Evolutionary conservation across 495 filamentous ascomycete species (phyloP), one percentile per base, ranked within the genome.

Genomic region (Xylaria palmicola): DNA sequence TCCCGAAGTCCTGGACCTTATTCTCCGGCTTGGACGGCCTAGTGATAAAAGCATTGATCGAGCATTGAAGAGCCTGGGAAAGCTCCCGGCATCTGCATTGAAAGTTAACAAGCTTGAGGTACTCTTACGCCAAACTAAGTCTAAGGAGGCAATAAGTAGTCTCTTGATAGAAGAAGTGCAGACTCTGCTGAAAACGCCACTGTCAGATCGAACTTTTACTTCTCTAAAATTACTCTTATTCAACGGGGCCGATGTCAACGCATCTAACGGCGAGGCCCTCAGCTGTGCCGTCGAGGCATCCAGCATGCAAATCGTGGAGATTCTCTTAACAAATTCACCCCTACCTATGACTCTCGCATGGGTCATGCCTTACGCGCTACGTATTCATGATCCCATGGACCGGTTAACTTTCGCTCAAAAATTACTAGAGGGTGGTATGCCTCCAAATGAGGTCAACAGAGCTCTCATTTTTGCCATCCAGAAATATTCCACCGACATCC

Each of bases 241-340:
- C 19, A 70, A 72, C 5, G 78, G 78, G 8, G 79, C 79, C 13
- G 72, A 79, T 51, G 59, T 79, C 48, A 79, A 81, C 45, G 64
- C 70, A 20, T 70, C 74, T 58, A 74, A 76, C 15, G 78, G 74
- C 4, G 74, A 75, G 4, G 72, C 77, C 15, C 65, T 82, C 15
- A 72, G 75, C 44, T 59, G 58, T 37, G 73, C 77, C 8, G 72
- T 82, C 1, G 68, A 65, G 7, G 71, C 72, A 2, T 72, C 72
- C 59, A 74, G 75, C 32, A 63, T 68, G 17, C 72, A 68, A 26
- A 56, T 81, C 19, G 62, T 70, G n/a, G 77, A 81, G 47, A 47
- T 79, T 13, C 52, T 82, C 4, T 72, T 79, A 37, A 60, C 56
- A 0, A 63, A 66, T 4, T 66, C 66, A 17, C 74, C 73, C 6